Base-by-base conservation (phyloP, 345 rosid species). In the Cardamine occulta region DNA sequence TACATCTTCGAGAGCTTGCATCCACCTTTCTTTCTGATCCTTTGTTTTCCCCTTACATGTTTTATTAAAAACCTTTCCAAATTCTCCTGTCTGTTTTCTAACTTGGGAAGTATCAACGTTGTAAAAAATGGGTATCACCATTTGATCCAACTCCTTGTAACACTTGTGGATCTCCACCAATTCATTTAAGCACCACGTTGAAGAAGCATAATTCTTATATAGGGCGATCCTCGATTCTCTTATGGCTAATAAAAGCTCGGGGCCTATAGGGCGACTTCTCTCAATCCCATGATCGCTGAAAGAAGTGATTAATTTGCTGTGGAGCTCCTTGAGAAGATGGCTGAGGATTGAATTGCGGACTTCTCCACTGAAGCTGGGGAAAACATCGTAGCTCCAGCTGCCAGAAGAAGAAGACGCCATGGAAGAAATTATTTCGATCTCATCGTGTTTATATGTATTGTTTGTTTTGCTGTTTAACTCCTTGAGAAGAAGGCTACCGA, bases 51-150 rank as follows among this genome's bases (percentile, higher is more conserved):
- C 21, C 17, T 14, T 0, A 8, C 70, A 54, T 3, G 70, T 73
- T 2, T 52, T 0, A 0, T 4, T 0, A 24, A 75, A 67, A 9
- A 31, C 26, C 3, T 58, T 2, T 0, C 61, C 74, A 9, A 75
- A 75, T 0, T 9, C 21, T 13, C 61, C 68, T 0, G 11, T 48
- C 44, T 75, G 74, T 11, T 75, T 75, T 17, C 62, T 14, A 6
- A 75, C 62, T 17, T 75, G 2, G 0, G 68, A 67, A 31, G 74
- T 68, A 67, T 67, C 73, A 14, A 75, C 67, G 2, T 17, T 7
- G 53, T 66, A 66, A 42, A 74, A 74, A 66, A 74, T 19, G 0
- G 79, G 57, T 10, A 73, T 32, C 48, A 73, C 55, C n/a, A 11
- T 49, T 51, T 34, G 51, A 17, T 6, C 13, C 8, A 29, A 15